Base-by-base conservation (phyloP, 2,329 filamentous ascomycete species). In the Diaporthe sp. region DNA sequence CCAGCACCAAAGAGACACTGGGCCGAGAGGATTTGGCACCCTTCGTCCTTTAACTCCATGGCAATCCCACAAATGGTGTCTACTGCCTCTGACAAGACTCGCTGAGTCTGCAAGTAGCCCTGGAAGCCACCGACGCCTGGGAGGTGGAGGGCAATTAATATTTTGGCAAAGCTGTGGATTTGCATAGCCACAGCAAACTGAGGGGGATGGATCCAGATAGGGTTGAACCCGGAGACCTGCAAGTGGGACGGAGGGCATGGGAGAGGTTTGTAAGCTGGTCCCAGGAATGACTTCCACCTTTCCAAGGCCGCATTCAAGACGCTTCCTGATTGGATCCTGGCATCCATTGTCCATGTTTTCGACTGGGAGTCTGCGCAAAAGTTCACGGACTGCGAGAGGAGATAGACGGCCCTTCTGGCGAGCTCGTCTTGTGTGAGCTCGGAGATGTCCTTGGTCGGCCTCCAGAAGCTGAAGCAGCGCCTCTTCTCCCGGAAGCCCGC, bases 401-500 rank as follows among this genome's bases (percentile, higher is more conserved):
- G 83, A 74, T 88, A 90, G 1, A 87, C 81, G 0, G 87, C 85
- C 2, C 86, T 83, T 25, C 84, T 83, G 3, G 87, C 87, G 45
- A 90, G 82, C 71, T 90, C 89, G 74, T 87, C 84, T 1, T 85
- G 82, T 15, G 81, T 84, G 74, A 90, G 83, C 3, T 83, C 81
- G 40, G 83, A 80, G 55, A 87, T 83, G 3, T 83, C 82, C 74
- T 85, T 86, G 6, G 83, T 85, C 0, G 88, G 88, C 52, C 50
- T 85, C 89, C 90, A 92, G 66, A 91, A 90, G 45, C 86, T 91
- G 76, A 91, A 86, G 3, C 87, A 87, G 10, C 87, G 84, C 6
- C 91, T 83, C 30, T 85, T 85, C 78, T 92, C 90, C 0, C 89
- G 85, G 76, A 92, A 92, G 0, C 90, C 90, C 2, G 89, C 90